phyloP scores from a whole-genome alignment of 441 rosid species.

The Breynia disticha region DNA sequence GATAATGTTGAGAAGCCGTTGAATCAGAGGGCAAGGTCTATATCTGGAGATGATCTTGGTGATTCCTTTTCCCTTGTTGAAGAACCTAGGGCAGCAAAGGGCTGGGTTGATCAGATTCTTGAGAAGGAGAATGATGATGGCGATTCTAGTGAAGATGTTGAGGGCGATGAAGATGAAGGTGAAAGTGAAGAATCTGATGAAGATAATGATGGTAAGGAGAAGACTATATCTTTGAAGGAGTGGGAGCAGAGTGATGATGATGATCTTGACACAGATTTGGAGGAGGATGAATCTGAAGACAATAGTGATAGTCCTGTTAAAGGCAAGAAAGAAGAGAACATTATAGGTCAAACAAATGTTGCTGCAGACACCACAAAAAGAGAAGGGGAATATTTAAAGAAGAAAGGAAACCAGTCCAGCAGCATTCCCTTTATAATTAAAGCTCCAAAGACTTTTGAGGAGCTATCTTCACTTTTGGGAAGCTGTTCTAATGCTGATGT shows the following conservation, averaged over 20 bases:
- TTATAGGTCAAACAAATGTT: slow-evolving; percentile 22
- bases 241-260: slow-evolving; percentile 96
- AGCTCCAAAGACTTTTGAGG: slow-evolving; percentile 67
- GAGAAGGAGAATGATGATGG: slow-evolving; percentile 51
- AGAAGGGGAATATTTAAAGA: slow-evolving; percentile 16
- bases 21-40: slow-evolving; percentile 26
- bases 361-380: slow-evolving; percentile 18
- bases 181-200: slow-evolving; percentile 39
- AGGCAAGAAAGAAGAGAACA: slow-evolving; percentile 19
- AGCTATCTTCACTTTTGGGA: slow-evolving; percentile 43
- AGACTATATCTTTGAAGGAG: slow-evolving; percentile 38
- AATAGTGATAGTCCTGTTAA: slow-evolving; percentile 23
- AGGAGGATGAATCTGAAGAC: slow-evolving; percentile 37
- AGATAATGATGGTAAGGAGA: slow-evolving; percentile 25
- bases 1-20: slow-evolving; percentile 36
- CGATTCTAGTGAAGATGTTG: slow-evolving; percentile 48
- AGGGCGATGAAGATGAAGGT: slow-evolving; percentile 34
- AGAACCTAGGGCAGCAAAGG: slow-evolving; percentile 39
- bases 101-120: slow-evolving; percentile 88
- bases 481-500: slow-evolving; percentile 43
- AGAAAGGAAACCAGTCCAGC: slow-evolving; percentile 21
- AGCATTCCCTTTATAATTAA: slow-evolving; percentile 68
- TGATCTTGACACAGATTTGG: slow-evolving; percentile 44
- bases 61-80: slow-evolving; percentile 69
- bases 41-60: slow-evolving; percentile 90